A percentile compares a stretch with the other conserved stretches of the same genome.
Conservation (phyloP, 495 filamentous ascomycete genomes). For the Tuber microsphaerosporum region DNA sequence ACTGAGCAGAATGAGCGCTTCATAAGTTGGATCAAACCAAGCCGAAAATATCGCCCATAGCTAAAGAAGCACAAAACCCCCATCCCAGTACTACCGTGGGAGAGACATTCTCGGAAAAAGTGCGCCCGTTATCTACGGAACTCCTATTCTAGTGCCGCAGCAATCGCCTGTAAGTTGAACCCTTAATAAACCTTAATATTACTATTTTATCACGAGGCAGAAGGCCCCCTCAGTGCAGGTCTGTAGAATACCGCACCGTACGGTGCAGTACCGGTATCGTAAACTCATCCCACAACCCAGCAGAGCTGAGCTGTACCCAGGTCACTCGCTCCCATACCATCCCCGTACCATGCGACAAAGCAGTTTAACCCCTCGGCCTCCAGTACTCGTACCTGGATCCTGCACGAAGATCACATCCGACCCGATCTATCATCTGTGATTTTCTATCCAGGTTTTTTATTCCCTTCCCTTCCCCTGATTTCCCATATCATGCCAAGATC, state of each 20-base stretch:
- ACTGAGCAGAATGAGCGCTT: neutral
- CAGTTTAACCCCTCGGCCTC: neutral
- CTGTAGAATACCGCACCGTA: neutral
- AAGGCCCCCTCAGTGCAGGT: neutral
- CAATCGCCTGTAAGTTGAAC: neutral
- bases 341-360: neutral
- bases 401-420: neutral
- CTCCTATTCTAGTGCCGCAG: neutral
- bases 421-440: neutral
- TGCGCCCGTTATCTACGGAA: neutral
- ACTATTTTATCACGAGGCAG: neutral
- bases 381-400: neutral
- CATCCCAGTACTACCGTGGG: neutral
- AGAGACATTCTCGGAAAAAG: neutral
- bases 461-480: neutral
- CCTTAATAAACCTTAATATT: neutral
- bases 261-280: neutral
- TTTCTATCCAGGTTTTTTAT: neutral
- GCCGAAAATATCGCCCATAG: neutral
- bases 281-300: neutral
- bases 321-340: neutral
- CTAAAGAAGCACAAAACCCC: neutral
- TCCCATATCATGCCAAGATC: neutral
- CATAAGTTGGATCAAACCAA: neutral
- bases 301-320: neutral